Evolutionary conservation across 371 early-diverging fungal genomes (phyloP), one percentile per base, ranked within the genome.

Genomic region (Mucor lusitanicus): DNA sequence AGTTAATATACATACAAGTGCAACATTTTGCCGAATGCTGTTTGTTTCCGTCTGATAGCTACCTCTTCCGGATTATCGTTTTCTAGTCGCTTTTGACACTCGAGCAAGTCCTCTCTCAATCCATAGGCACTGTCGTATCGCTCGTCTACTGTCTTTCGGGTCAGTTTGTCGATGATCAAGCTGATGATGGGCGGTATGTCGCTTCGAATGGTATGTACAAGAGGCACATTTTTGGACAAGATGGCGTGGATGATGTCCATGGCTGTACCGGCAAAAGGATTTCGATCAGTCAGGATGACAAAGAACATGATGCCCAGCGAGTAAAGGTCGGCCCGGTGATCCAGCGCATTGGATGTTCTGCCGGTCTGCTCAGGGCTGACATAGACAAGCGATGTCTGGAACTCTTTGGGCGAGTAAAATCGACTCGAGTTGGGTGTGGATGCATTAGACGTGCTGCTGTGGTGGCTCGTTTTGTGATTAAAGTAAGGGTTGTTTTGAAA

Each of bases 121-220:
- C 87, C 87, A 59, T 80, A 82, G 3, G 84, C 85, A 54, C 82
- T 87, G 42, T 79, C 80, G 56, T 87, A 87, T 39, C 87, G 72
- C 59, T 81, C 82, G 60, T 82, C 83, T 17, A 86, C 86, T 63
- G 83, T 79, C 85, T 87, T 87, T 63, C 79, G 73, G 0, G 87
- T 87, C 68, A 87, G 71, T 72, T 85, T 85, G 61, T 84, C 80
- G 39, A 87, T 80, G n/a, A 87, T 85, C 7, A 65, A 64, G 50
- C 83, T 83, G 19, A 87, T 76, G 9, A 85, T 66, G 0, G 81
- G 78, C 15, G 87, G 87, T 28, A 87, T 74, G 48, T 85, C 87
- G 11, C 76, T 71, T 40, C 87, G 69, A 21, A 84, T 74, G 0
- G 78, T 71, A 27, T 81, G 76, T 15, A 84, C 69, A 6, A 79